Percentiles rank a stretch among this genome's conserved stretches.
Conservation (phyloP, 192 early-diverging fungal genomes). For the Umbelopsis sp. region DNA sequence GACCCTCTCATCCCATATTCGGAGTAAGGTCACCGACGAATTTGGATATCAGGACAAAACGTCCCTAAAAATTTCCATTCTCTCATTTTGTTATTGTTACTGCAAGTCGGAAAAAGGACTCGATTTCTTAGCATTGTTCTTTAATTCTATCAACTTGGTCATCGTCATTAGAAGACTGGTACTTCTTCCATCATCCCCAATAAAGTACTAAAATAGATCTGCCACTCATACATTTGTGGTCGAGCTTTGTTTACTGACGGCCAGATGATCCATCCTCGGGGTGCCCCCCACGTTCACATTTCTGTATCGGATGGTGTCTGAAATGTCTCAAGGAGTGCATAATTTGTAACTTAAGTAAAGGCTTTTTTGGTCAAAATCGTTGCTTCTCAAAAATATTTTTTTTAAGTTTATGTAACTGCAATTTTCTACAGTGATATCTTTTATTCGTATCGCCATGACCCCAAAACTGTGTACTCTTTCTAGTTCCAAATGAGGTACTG, state of each 20-base stretch:
- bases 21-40: not conserved
- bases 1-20: conserved; percentile 6
- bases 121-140: no score
- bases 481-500: conserved; percentile 42
- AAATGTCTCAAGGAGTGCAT: conserved; percentile 2
- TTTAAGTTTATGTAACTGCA: not conserved
- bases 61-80: not conserved
- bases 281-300: no score
- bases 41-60: not conserved
- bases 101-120: no score
- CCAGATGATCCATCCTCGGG: not conserved
- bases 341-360: not conserved
- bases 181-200: no score
- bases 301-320: not conserved
- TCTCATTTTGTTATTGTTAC: conserved; percentile 1
- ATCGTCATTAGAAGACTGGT: no score
- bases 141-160: no score
- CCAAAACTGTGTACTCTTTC: not conserved
- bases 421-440: conserved; percentile 13
- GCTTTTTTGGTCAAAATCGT: no score
- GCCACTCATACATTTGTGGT: not conserved
- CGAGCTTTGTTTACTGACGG: not conserved
- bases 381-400: no score
- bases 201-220: no score
- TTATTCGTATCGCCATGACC: not conserved